Evolutionary conservation across 768 basidiomycete species (phyloP).

Genomic region (Tephrocybe sp.): DNA sequence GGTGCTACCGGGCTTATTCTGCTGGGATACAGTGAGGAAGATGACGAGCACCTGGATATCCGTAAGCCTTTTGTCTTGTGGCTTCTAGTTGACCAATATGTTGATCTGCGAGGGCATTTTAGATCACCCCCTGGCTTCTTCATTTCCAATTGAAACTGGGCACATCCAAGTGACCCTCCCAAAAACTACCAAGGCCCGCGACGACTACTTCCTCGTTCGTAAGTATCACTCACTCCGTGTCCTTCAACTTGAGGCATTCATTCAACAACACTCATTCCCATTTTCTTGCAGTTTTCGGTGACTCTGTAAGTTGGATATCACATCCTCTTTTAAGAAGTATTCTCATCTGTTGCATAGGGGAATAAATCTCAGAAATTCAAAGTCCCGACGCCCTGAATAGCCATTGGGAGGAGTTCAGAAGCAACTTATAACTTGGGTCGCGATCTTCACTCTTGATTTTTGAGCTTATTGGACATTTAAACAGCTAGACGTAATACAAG

Average conservation of each 20-base stretch:
- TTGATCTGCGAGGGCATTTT: background rate
- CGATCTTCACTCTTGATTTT: no score
- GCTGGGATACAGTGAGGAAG: constrained; percentile 35
- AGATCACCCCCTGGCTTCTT: constrained; percentile 28
- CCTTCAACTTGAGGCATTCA: no score
- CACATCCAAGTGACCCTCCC: constrained; percentile 17
- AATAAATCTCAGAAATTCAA: constrained; percentile 29
- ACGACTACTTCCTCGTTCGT: constrained; percentile 28
- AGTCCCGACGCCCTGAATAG: constrained; percentile 6
- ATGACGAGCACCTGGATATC: constrained; percentile 49
- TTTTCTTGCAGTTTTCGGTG: constrained; percentile 25
- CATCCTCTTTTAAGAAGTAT: no score
- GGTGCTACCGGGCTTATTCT: constrained; percentile 37
- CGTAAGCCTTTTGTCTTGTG: constrained; percentile 31
- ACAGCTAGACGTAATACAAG: no score
- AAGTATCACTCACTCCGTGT: no score
- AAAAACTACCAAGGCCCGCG: constrained; percentile 10
- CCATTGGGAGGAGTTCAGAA: no score
- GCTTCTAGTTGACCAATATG: background rate
- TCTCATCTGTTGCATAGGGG: constrained; percentile 21
- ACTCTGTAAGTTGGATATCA: constrained; percentile 22
- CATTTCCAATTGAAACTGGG: constrained; percentile 22
- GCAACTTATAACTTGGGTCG: no score
- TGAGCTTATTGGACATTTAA: no score
- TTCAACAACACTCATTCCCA: background rate